Evolutionary conservation across 2,329 filamentous ascomycete species (phyloP).

Genomic region (Rachicladosporium sp.): DNA sequence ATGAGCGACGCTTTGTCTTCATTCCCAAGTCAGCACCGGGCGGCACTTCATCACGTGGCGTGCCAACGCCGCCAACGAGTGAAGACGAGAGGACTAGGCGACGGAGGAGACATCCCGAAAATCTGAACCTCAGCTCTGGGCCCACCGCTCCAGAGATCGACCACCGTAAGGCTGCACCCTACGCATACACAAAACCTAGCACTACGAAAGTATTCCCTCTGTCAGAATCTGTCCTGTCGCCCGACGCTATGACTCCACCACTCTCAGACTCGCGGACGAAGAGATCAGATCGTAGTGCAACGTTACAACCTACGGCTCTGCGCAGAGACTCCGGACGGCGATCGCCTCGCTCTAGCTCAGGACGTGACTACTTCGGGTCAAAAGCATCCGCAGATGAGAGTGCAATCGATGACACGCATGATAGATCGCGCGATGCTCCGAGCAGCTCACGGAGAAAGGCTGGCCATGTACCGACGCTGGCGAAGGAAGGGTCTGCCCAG

Average conservation of each 20-base stretch:
- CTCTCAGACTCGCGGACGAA: constrained; percentile 9
- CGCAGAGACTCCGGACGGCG: constrained; percentile 14
- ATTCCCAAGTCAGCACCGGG: constrained; percentile 23
- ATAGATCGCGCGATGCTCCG: constrained; percentile 1
- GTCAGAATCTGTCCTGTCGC: constrained; percentile 29
- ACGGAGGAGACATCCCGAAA: constrained; percentile 2
- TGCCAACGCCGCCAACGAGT: constrained; percentile 24
- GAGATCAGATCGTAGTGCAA: constrained; percentile 2
- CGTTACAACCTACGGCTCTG: constrained; percentile 12
- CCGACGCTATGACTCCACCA: constrained; percentile 34
- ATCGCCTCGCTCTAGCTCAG: constrained; percentile 11
- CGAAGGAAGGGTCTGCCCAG: neutral
- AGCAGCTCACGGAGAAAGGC: constrained; percentile 7
- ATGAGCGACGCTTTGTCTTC: constrained; percentile 54
- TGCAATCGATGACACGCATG: constrained; percentile 12
- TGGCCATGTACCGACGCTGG: neutral
- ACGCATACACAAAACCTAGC: too few relatives aligned
- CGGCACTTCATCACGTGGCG: constrained; percentile 7
- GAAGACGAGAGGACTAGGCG: constrained; percentile 25
- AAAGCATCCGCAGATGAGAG: constrained; percentile 9
- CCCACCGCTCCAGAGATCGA: too few relatives aligned
- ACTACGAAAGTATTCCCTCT: too few relatives aligned
- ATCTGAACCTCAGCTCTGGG: too few relatives aligned
- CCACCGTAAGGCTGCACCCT: too few relatives aligned
- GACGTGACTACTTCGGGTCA: constrained; percentile 16